Conservation (phyloP, 2,329 filamentous ascomycete species). For the Juglanconis oblonga region DNA sequence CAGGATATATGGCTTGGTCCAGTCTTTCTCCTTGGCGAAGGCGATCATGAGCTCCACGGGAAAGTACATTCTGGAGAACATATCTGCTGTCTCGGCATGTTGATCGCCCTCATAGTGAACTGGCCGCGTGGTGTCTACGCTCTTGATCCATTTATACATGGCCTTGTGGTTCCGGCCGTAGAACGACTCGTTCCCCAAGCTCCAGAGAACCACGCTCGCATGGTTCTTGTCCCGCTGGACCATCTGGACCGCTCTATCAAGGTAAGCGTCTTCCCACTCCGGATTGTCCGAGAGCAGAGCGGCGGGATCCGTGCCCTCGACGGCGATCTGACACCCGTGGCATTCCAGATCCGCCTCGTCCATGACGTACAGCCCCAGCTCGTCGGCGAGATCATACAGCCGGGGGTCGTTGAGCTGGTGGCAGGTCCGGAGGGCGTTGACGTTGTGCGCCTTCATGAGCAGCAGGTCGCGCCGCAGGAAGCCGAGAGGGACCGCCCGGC, state of each 20-base stretch:
- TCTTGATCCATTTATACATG: conserved; percentile 61
- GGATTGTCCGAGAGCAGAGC: conserved; percentile 55
- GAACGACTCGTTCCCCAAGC: conserved; percentile 65
- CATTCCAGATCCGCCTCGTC: conserved; percentile 38
- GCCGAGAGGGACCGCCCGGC: conserved; percentile 50
- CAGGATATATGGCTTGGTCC: conserved; percentile 51
- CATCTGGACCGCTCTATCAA: conserved; percentile 62
- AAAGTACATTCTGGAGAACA: conserved; percentile 62
- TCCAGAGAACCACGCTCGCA: conserved; percentile 65
- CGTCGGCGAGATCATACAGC: conserved; percentile 50
- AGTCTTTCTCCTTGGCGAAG: conserved; percentile 33
- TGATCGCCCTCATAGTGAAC: conserved; percentile 63
- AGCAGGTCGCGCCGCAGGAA: conserved; percentile 53
- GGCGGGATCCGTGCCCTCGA: conserved; percentile 34
- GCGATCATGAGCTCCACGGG: conserved; percentile 38
- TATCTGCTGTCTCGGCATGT: conserved; percentile 53
- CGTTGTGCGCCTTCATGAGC: conserved; percentile 58
- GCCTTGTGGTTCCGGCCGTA: conserved; percentile 61
- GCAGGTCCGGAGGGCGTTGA: conserved; percentile 58
- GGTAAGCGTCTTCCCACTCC: conserved; percentile 57
- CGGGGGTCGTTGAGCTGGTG: conserved; percentile 54
- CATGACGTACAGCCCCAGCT: conserved; percentile 54
- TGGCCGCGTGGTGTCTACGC: conserved; percentile 50
- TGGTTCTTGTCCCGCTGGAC: conserved; percentile 64
- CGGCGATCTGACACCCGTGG: conserved; percentile 47